Percentiles rank a stretch among this genome's conserved stretches.
phyloP scores from a whole-genome alignment of 305 asterid genomes.

The Fraxinus latifolia region DNA sequence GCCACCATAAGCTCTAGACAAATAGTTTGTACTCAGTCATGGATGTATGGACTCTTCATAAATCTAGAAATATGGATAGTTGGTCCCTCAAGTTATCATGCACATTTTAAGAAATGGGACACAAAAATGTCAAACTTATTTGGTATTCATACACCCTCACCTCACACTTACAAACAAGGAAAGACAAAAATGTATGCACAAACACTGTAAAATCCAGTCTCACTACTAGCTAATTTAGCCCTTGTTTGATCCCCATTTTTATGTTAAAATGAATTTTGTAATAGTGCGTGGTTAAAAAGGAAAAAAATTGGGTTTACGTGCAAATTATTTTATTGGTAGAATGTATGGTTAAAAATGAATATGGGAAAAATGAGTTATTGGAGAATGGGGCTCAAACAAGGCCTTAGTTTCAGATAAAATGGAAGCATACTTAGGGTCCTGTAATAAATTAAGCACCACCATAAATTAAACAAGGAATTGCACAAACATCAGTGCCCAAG shows the following conservation, averaged over 20 bases:
- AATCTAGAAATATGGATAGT: background rate
- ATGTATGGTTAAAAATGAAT: too few species aligned
- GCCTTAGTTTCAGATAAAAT: background rate
- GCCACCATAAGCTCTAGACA: background rate
- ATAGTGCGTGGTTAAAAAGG: too few species aligned
- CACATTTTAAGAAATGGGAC: background rate
- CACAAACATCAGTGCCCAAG: background rate
- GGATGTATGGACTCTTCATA: background rate
- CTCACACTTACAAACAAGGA: background rate
- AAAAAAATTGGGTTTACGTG: too few species aligned
- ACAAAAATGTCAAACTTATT: background rate
- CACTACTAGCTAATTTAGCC: background rate
- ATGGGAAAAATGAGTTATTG: too few species aligned
- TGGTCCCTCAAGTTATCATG: background rate
- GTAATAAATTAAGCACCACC: background rate
- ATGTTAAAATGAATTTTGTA: too few species aligned
- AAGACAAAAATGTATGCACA: background rate
- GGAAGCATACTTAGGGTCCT: background rate
- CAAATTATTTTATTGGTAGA: too few species aligned
- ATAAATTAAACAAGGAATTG: background rate
- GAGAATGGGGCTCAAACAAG: too few species aligned
- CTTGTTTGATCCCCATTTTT: too few species aligned
- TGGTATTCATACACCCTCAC: background rate
- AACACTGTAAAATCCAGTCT: background rate
- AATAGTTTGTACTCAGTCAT: background rate